A percentile compares a stretch with the other conserved stretches of the same genome.
phyloP scores from a whole-genome alignment of 1,284 basidiomycete species.

The Sanghuangporus baumii region DNA sequence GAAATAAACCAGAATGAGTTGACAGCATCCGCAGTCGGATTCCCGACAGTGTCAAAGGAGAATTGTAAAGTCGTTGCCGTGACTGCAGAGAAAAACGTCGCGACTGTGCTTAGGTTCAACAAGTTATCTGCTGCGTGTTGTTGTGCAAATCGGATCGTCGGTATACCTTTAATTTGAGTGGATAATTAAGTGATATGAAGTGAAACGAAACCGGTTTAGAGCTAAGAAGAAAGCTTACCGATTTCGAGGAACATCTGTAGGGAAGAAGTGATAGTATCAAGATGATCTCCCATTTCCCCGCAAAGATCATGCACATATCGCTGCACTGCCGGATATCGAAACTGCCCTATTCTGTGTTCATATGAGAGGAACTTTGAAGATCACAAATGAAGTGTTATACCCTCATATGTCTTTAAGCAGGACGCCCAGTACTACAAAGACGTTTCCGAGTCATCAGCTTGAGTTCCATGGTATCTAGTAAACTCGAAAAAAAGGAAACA shows the following conservation, averaged over 20 bases:
- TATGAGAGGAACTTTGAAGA: background rate
- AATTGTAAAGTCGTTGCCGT: conserved; percentile 69
- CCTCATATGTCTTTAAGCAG: conserved; percentile 56
- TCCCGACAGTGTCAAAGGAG: conserved; percentile 39
- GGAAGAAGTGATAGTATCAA: conserved; percentile 59
- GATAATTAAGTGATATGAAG: background rate
- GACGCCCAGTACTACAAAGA: conserved; percentile 58
- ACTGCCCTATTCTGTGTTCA: conserved; percentile 43
- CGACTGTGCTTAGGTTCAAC: conserved; percentile 47
- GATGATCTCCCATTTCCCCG: conserved; percentile 62
- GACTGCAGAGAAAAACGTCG: conserved; percentile 74
- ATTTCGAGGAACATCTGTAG: conserved; percentile 68
- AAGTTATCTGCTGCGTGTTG: conserved; percentile 65
- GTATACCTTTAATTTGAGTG: conserved; percentile 46
- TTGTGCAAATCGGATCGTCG: conserved; percentile 69
- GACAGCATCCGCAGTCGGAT: conserved; percentile 42
- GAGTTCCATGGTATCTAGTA: conserved; percentile 3
- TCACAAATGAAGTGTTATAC: conserved; percentile 27
- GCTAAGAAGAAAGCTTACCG: conserved; percentile 34
- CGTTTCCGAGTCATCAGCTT: background rate
- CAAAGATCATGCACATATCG: conserved; percentile 67
- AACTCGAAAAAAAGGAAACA: background rate
- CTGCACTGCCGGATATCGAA: conserved; percentile 63
- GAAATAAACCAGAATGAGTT: conserved; percentile 72
- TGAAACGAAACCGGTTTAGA: background rate